These are phyloP conservation scores for Phytopythium chamaehyphon DNA, from an alignment of 352 stramenopile species.

Conservation along the genomic window DNA sequence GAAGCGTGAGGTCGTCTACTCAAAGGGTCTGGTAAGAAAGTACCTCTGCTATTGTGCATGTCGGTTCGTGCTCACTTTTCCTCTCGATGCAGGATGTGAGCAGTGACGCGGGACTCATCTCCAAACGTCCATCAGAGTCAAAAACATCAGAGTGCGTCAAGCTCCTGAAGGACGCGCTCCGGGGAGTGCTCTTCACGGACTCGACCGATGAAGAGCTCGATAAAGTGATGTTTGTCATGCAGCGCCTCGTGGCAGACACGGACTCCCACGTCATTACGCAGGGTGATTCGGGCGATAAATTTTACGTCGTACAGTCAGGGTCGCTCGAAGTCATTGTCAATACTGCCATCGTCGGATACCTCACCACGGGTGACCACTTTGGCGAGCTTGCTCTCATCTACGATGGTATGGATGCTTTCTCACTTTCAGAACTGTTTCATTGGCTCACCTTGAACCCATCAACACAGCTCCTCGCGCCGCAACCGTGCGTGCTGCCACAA, in stretches of 20 bases:
- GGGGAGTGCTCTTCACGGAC: slow-evolving; percentile 56
- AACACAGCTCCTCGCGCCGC: slow-evolving; percentile 81
- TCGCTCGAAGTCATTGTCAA: slow-evolving; percentile 76
- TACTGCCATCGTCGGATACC: slow-evolving; percentile 39
- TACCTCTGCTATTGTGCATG: no score
- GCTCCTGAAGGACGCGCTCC: slow-evolving; percentile 54
- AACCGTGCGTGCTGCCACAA: slow-evolving; percentile 87
- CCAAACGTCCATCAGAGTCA: slow-evolving; percentile 51
- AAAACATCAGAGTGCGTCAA: slow-evolving; percentile 45
- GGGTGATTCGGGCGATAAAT: slow-evolving; percentile 89
- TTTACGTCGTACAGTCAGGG: slow-evolving; percentile 83
- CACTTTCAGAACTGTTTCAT: background rate
- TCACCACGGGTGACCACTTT: slow-evolving; percentile 71
- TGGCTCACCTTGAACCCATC: slow-evolving; percentile 4
- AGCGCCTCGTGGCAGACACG: slow-evolving; percentile 39
- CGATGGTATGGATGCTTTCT: slow-evolving; percentile 35
- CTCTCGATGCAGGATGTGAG: slow-evolving; percentile 26
- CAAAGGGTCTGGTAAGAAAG: slow-evolving; percentile 51
- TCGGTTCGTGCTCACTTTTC: background rate
- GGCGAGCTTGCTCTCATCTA: slow-evolving; percentile 91
- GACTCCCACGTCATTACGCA: slow-evolving; percentile 92
- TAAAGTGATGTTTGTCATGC: slow-evolving; percentile 79
- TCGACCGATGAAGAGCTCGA: slow-evolving; percentile 69
- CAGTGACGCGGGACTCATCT: slow-evolving; percentile 23
- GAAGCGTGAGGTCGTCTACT: slow-evolving; percentile 71